Conservation (phyloP, 2,329 filamentous ascomycete species). For the Cercospora sp. region DNA sequence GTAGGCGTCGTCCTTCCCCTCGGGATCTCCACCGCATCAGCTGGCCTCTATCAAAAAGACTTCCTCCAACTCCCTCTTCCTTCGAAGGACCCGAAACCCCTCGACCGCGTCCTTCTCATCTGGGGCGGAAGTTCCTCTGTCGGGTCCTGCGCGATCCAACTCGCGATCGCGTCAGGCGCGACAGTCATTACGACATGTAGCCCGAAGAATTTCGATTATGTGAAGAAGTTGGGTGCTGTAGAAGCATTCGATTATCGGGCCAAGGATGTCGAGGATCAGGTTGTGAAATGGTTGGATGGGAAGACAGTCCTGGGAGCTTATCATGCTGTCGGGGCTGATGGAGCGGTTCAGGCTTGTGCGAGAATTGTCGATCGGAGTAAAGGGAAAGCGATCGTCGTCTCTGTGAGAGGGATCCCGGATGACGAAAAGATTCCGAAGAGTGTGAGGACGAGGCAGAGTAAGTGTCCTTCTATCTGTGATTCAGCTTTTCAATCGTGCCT, state of each 20-base stretch:
- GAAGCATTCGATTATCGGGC: conserved; percentile 52
- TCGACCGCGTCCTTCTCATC: conserved; percentile 46
- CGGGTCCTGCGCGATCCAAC: conserved; percentile 53
- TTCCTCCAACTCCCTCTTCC: conserved; percentile 33
- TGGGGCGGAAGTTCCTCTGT: conserved; percentile 59
- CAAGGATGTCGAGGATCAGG: conserved; percentile 32
- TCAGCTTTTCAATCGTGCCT: neutral
- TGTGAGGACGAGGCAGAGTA: conserved; percentile 33
- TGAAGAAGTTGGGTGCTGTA: conserved; percentile 50
- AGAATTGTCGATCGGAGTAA: conserved; percentile 31
- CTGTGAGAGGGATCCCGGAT: conserved; percentile 29
- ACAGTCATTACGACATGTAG: conserved; percentile 42
- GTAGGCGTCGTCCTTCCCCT: conserved; percentile 47
- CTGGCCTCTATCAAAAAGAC: conserved; percentile 36
- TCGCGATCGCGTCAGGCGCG: conserved; percentile 53
- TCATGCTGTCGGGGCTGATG: conserved; percentile 33
- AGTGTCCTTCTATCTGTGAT: conserved; percentile 8
- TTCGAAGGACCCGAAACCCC: conserved; percentile 19
- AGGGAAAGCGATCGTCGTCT: conserved; percentile 37
- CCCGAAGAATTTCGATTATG: conserved; percentile 43
- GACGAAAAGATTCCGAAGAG: conserved; percentile 30
- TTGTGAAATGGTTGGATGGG: conserved; percentile 33
- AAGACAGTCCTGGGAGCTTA: conserved; percentile 38
- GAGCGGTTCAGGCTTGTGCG: conserved; percentile 32
- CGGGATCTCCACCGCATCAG: conserved; percentile 45